Conservation (phyloP, 2,329 filamentous ascomycete species). For the Neonectria ditissima region DNA sequence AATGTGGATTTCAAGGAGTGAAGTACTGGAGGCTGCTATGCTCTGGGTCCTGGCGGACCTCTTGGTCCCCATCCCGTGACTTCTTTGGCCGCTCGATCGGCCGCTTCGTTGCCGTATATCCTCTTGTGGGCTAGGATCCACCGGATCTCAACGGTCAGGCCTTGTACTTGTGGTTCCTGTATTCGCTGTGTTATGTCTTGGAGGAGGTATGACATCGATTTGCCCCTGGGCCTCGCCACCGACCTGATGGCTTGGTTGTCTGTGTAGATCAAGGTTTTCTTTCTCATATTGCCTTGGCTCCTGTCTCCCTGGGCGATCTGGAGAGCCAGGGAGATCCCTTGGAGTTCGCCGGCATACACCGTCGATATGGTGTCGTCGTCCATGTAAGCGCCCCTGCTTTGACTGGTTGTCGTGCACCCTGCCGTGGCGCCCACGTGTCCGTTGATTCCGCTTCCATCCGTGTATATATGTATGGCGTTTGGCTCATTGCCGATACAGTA, state of each 20-base stretch:
- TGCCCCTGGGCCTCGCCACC: conserved; percentile 13
- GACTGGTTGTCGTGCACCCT: neutral
- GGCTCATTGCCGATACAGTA: neutral
- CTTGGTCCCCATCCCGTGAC: neutral
- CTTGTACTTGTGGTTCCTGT: conserved; percentile 3
- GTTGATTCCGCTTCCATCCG: neutral
- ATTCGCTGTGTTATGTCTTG: conserved; percentile 2
- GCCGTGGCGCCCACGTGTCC: neutral
- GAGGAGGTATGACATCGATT: conserved; percentile 17
- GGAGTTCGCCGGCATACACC: conserved; percentile 24
- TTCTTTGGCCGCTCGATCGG: conserved; percentile 1
- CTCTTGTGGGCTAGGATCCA: conserved; percentile 13
- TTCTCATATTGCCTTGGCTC: conserved; percentile 7
- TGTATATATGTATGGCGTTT: neutral
- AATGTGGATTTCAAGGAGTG: neutral
- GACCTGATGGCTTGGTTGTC: conserved; percentile 22
- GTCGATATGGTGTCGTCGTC: no score
- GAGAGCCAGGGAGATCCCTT: conserved; percentile 22
- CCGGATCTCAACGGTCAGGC: neutral
- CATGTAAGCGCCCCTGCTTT: neutral
- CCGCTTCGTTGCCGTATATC: conserved; percentile 17
- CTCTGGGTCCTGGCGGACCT: neutral
- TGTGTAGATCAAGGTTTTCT: conserved; percentile 15
- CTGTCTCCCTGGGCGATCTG: conserved; percentile 7
- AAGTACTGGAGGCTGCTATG: neutral